A percentile compares a stretch with the other conserved stretches of the same genome.
These are phyloP conservation scores for Blastobotrys parvus DNA, from an alignment of 805 yeast species.

Conservation along the genomic window DNA sequence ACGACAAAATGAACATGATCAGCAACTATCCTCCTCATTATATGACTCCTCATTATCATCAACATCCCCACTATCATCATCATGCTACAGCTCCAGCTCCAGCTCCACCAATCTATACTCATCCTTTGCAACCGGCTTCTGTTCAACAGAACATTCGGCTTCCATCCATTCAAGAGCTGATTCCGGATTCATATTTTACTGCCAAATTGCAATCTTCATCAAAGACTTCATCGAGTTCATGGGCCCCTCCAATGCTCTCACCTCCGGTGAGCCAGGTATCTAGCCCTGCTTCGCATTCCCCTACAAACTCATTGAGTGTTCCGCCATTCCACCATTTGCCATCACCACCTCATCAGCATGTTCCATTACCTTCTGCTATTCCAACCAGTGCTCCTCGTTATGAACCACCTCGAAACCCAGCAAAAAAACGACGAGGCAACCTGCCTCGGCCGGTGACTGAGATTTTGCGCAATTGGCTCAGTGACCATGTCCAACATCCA, in stretches of 20 bases:
- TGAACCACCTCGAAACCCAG: constrained; percentile 2
- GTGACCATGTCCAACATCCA: constrained; percentile 68
- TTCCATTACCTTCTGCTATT: constrained; percentile 4
- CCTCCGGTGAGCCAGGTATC: neutral
- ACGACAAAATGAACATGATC: neutral
- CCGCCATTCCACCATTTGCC: neutral
- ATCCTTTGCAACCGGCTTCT: neutral
- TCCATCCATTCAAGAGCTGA: neutral
- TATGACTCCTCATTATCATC: too few relatives aligned
- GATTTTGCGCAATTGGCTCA: constrained; percentile 64
- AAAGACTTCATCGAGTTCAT: neutral
- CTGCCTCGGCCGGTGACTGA: constrained; percentile 72
- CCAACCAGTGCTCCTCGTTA: constrained; percentile 5
- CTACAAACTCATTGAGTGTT: neutral
- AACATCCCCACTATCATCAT: too few relatives aligned
- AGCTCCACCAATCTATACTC: neutral
- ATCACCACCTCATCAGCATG: constrained; percentile 3
- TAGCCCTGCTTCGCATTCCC: neutral
- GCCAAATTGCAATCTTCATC: neutral
- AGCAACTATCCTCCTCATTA: too few relatives aligned
- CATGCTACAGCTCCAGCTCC: neutral
- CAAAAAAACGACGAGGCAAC: constrained; percentile 48
- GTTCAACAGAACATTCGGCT: neutral
- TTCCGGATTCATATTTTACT: neutral
- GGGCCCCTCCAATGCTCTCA: neutral